phyloP scores from a whole-genome alignment of 108 stramenopile genomes.

The Cyclostephanos tholiformis region DNA sequence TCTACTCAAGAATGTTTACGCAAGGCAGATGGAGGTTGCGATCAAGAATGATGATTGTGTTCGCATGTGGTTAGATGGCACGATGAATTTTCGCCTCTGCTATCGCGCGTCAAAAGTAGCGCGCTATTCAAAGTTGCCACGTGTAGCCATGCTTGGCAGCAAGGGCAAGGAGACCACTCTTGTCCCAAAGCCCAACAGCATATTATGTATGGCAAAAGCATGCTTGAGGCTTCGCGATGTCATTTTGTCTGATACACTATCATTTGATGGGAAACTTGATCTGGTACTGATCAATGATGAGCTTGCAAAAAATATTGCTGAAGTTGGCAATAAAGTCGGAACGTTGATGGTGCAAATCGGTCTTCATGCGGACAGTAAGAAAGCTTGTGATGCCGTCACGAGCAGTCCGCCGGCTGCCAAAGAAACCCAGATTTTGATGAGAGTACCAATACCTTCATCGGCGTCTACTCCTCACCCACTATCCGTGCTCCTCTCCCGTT shows the following conservation, averaged over 20 bases:
- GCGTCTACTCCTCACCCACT: slow-evolving; percentile 19
- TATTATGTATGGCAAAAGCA: slow-evolving; percentile 12
- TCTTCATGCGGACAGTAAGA: neutral
- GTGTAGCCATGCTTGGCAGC: slow-evolving; percentile 9
- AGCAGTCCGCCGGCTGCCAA: slow-evolving; percentile 1
- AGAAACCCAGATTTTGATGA: slow-evolving; percentile 9
- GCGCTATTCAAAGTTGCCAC: neutral
- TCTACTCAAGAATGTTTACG: slow-evolving; percentile 7
- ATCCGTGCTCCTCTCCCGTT: slow-evolving; percentile 33
- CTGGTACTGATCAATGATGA: slow-evolving; percentile 2
- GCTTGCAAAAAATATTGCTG: neutral
- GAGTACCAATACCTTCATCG: neutral
- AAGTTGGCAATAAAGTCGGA: slow-evolving; percentile 6
- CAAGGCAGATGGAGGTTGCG: slow-evolving; percentile 6
- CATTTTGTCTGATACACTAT: slow-evolving; percentile 12
- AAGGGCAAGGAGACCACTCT: neutral
- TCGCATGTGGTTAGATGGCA: slow-evolving; percentile 14
- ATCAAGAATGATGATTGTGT: slow-evolving; percentile 20
- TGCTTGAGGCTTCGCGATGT: slow-evolving; percentile 16
- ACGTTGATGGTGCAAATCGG: neutral
- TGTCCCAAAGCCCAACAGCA: neutral
- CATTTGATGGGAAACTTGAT: neutral
- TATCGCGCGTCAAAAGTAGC: slow-evolving; percentile 4
- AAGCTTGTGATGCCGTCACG: neutral
- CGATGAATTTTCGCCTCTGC: slow-evolving; percentile 21